Base-by-base conservation (phyloP, 495 filamentous ascomycete species). In the Penicillium cosmopolitanum region DNA sequence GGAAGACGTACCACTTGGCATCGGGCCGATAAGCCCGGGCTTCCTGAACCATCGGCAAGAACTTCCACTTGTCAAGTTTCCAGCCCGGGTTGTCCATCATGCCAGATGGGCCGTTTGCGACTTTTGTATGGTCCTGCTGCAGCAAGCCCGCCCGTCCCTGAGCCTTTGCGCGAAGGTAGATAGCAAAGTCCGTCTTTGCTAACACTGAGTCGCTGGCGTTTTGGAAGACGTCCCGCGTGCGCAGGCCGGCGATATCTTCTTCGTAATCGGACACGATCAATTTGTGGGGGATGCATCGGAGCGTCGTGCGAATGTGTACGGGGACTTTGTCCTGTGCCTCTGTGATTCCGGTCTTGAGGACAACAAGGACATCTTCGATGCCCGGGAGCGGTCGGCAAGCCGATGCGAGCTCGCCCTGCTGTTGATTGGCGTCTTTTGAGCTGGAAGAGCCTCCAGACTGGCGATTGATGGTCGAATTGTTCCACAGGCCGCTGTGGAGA, bases 21-120 rank as follows among this genome's bases (percentile, higher is more conserved):
- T 79, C 66, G n/a, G 81, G 80, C 12, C 73, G 70, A 67, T 77
- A 70, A 28, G 68, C 64, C 65, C 81, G 82, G 18, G 85, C 81
- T 31, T 82, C 73, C 43, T 84, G 77, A 60, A 89, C 78, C 77
- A 86, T 85, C 4, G 86, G 84, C 6, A 90, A 73, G 66, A 89
- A 89, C 69, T 89, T 90, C 79, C 84, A 89, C 66, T 87, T 88
- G 70, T 90, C 87, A 13, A 88, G 73, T 53, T 77, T 79, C 86
- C 87, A 91, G 19, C 84, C 87, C 1, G 77, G 74, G 25, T 77
- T 79, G 19, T 70, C 68, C 4, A 50, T 62, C 61, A 75, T 77
- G 9, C 75, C 77, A 34, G 67, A 60, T 0, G 72, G 59, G 15
- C 68, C 63, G 53, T 73, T 77, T 36, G 58, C 57, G 46, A 77